Conservation (phyloP, 2,329 filamentous ascomycete genomes). For the Phialophora verrucosa region DNA sequence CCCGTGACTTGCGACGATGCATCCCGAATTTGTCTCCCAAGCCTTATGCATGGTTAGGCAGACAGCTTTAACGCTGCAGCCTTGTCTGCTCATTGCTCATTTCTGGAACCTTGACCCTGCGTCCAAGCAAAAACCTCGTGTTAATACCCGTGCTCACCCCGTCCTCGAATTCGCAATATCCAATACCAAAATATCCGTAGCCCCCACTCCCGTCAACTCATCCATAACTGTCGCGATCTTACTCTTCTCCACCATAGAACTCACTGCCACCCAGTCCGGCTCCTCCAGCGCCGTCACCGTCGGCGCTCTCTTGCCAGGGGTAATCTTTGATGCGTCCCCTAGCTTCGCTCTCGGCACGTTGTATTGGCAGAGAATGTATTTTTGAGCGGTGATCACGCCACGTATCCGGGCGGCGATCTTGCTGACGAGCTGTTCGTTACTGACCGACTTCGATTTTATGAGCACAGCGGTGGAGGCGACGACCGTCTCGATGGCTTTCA, state of each 20-base stretch:
- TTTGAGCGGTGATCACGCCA: constrained; percentile 93
- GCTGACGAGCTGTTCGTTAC: constrained; percentile 78
- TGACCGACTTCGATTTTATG: constrained; percentile 85
- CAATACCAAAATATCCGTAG: constrained; percentile 82
- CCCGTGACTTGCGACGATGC: neutral
- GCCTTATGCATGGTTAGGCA: neutral
- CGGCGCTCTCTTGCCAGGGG: constrained; percentile 90
- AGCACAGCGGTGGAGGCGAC: constrained; percentile 85
- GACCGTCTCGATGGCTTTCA: constrained; percentile 93
- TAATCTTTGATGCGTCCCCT: constrained; percentile 72
- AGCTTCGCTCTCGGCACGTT: constrained; percentile 80
- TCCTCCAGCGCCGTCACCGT: constrained; percentile 90
- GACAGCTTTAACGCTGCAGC: neutral
- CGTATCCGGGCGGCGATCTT: constrained; percentile 85
- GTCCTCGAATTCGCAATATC: constrained; percentile 81
- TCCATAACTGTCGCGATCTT: constrained; percentile 87
- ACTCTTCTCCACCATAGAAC: constrained; percentile 90
- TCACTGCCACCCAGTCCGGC: constrained; percentile 91
- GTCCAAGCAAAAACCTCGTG: neutral
- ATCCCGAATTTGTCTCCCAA: neutral
- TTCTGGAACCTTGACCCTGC: neutral
- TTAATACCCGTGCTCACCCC: constrained; percentile 33
- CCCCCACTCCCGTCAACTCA: constrained; percentile 74
- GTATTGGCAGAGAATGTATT: constrained; percentile 94
- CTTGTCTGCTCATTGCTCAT: neutral